These are phyloP conservation scores for Sporisorium iseilematis-ciliati DNA, from an alignment of 1,284 basidiomycete genomes.

Conservation along the genomic window DNA sequence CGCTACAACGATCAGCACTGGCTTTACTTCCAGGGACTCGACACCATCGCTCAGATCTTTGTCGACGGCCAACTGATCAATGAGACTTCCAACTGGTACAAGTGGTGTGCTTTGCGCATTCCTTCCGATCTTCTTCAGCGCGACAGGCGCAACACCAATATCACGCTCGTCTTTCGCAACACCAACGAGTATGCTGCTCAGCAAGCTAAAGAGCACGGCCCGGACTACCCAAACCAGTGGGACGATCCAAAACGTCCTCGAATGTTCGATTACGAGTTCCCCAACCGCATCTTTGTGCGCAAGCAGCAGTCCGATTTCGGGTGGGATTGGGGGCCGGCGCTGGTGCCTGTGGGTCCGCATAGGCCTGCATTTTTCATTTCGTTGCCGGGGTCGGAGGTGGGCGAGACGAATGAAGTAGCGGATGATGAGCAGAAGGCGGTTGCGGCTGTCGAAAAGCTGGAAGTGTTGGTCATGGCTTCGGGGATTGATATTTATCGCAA, in stretches of 20 bases:
- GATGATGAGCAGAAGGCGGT: background rate
- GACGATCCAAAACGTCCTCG: conserved; percentile 7
- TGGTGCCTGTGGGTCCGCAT: conserved; percentile 42
- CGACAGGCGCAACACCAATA: conserved; percentile 14
- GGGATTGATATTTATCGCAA: conserved; percentile 51
- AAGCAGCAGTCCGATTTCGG: conserved; percentile 64
- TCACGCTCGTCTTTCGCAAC: conserved; percentile 47
- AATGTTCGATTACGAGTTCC: conserved; percentile 50
- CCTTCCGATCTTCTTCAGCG: conserved; percentile 4
- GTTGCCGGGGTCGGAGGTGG: conserved; percentile 2
- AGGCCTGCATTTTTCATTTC: conserved; percentile 49
- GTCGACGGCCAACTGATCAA: conserved; percentile 74
- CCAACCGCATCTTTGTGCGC: conserved; percentile 56
- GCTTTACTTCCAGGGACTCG: conserved; percentile 76
- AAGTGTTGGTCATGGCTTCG: conserved; percentile 12
- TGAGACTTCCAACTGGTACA: conserved; percentile 76
- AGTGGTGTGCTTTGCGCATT: conserved; percentile 74
- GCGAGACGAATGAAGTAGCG: background rate
- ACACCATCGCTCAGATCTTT: conserved; percentile 76
- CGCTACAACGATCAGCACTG: conserved; percentile 70
- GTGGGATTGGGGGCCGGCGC: conserved; percentile 65
- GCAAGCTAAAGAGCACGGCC: conserved; percentile 20
- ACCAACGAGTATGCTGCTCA: conserved; percentile 23
- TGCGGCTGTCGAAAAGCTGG: background rate
- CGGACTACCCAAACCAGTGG: conserved; percentile 40